These are phyloP conservation scores for Yamadazyma dushanensis DNA, from an alignment of 1,139 yeast species.

Conservation along the genomic window DNA sequence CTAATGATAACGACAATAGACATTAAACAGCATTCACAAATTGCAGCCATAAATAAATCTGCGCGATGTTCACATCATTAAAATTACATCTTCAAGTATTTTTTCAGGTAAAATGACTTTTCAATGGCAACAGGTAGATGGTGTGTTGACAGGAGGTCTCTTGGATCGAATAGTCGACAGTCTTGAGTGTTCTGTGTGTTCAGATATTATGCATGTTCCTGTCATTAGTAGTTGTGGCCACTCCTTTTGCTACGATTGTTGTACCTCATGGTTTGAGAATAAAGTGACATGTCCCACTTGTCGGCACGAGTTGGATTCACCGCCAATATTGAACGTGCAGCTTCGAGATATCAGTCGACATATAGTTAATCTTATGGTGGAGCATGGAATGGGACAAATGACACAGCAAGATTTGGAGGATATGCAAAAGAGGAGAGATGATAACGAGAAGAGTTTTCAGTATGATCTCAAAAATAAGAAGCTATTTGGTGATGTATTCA, in stretches of 20 bases:
- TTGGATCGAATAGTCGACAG: slow-evolving; percentile 15
- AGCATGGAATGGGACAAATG: slow-evolving; percentile 20
- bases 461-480: slow-evolving; percentile 34
- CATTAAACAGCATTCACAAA: slow-evolving; percentile 6
- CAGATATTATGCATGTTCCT: slow-evolving; percentile 47
- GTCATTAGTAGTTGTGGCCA: slow-evolving; percentile 45
- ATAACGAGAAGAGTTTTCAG: slow-evolving; percentile 32
- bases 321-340: slow-evolving; percentile 48
- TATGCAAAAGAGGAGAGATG: slow-evolving; percentile 23
- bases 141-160: slow-evolving; percentile 6
- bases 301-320: slow-evolving; percentile 39
- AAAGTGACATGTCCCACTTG: slow-evolving; percentile 58
- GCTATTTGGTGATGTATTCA: slow-evolving; percentile 52
- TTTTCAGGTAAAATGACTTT: no score
- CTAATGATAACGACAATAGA: slow-evolving; percentile 8
- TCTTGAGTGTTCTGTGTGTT: slow-evolving; percentile 45
- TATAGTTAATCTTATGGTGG: slow-evolving; percentile 32
- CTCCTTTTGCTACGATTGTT: slow-evolving; percentile 49
- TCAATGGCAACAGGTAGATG: slow-evolving; percentile 6
- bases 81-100: background rate
- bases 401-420: slow-evolving; percentile 19
- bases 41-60: slow-evolving; percentile 6
- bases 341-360: slow-evolving; percentile 36
- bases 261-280: slow-evolving; percentile 50
- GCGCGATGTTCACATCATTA: background rate